Evolutionary conservation across 139 green algal genomes (phyloP).

Genomic region (Coelastrella sp.): DNA sequence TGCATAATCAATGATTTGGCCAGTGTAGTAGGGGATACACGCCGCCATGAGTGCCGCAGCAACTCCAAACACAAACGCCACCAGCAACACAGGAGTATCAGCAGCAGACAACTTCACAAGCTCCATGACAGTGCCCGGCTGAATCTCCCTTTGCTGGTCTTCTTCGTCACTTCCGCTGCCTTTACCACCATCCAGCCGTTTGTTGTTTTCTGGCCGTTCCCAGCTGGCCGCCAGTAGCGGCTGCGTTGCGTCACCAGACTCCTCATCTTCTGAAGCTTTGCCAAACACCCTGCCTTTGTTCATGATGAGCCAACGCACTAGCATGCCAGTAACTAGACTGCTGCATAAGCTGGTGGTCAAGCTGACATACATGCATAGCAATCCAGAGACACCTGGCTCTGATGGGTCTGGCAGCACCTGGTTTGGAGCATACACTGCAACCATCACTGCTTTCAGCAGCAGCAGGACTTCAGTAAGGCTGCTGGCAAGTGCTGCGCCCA

Average conservation of each 20-base stretch:
- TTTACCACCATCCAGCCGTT: neutral
- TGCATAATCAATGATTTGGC: slow-evolving; percentile 84
- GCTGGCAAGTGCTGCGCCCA: neutral
- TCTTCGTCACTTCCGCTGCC: neutral
- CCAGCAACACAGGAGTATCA: slow-evolving; percentile 67
- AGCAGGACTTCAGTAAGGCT: slow-evolving; percentile 59
- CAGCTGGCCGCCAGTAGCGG: slow-evolving; percentile 37
- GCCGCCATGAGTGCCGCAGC: slow-evolving; percentile 73
- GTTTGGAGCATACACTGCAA: slow-evolving; percentile 64
- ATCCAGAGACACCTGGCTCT: slow-evolving; percentile 14
- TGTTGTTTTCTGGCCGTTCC: slow-evolving; percentile 41
- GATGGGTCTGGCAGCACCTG: slow-evolving; percentile 47
- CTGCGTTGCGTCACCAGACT: neutral
- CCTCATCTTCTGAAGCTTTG: slow-evolving; percentile 30
- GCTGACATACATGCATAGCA: slow-evolving; percentile 57
- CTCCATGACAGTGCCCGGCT: slow-evolving; percentile 57
- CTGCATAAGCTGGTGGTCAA: slow-evolving; percentile 47
- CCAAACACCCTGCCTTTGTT: neutral
- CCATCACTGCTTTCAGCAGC: slow-evolving; percentile 69
- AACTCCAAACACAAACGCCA: slow-evolving; percentile 69
- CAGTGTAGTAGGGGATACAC: slow-evolving; percentile 83
- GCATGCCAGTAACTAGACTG: slow-evolving; percentile 31
- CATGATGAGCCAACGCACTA: neutral
- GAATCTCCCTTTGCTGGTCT: neutral
- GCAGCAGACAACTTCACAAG: slow-evolving; percentile 63